These are phyloP conservation scores for Fusarium dlaminii DNA, from an alignment of 2,329 filamentous ascomycete genomes.

Conservation along the genomic window DNA sequence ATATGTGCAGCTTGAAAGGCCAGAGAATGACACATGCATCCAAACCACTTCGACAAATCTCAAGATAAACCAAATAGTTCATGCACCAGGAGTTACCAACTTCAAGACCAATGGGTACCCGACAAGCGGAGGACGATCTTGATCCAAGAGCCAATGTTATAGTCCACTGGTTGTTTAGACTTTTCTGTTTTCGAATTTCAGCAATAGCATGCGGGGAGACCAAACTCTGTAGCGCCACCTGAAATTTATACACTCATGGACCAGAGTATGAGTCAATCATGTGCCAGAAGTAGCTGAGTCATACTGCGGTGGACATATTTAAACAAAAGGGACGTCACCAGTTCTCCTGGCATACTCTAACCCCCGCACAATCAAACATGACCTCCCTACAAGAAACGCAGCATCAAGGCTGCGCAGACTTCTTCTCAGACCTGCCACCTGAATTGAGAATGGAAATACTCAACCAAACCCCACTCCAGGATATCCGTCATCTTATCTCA, in stretches of 20 bases:
- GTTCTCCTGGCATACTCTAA: not conserved
- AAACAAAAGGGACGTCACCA: not conserved
- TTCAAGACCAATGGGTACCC: not conserved
- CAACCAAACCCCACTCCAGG: not conserved
- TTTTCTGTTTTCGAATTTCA: not conserved
- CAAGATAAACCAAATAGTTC: not conserved
- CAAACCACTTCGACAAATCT: not conserved
- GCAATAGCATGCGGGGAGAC: not conserved
- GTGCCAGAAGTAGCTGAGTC: not conserved
- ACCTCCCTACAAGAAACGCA: not conserved
- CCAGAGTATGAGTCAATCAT: not conserved
- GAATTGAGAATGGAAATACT: not conserved
- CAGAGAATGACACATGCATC: not conserved
- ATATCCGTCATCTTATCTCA: not conserved
- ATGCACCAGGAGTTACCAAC: not conserved
- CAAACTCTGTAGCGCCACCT: not conserved
- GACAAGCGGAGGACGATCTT: not conserved
- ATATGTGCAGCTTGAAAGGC: not conserved
- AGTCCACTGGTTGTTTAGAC: not conserved
- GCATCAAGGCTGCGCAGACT: not conserved
- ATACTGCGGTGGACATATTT: not conserved
- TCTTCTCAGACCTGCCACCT: not conserved
- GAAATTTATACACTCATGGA: too few species aligned
- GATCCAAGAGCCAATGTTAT: not conserved
- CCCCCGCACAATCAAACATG: not conserved